phyloP scores from a whole-genome alignment of 78 protist species.

The Blattamonas nauphoetae region DNA sequence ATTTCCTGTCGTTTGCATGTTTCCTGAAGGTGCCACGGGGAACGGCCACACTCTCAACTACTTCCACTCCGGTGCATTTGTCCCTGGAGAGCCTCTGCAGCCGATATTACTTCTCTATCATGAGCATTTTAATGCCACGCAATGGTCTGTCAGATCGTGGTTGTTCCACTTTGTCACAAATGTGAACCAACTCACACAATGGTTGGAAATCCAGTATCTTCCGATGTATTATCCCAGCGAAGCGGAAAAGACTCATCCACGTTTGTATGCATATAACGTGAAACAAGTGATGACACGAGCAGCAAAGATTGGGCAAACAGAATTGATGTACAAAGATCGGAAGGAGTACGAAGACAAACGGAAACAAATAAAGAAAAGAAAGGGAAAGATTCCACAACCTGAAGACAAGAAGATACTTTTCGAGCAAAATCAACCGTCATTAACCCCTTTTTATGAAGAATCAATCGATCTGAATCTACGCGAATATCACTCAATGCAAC shows the following conservation, averaged over 20 bases:
- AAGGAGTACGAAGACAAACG: not conserved
- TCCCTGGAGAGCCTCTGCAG: not conserved
- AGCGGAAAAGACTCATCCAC: not conserved
- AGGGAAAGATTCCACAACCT: too few species aligned
- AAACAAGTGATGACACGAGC: not conserved
- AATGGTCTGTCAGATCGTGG: not conserved
- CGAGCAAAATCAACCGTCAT: too few species aligned
- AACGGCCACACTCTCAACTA: not conserved
- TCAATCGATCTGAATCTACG: too few species aligned
- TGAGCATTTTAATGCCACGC: not conserved
- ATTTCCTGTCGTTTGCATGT: not conserved
- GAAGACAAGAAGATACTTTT: too few species aligned
- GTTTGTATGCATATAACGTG: not conserved
- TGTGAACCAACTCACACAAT: not conserved
- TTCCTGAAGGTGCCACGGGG: not conserved
- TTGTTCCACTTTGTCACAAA: not conserved
- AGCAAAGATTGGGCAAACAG: not conserved
- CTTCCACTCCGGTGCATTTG: not conserved
- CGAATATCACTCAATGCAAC: too few species aligned
- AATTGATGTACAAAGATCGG: not conserved
- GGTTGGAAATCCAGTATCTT: not conserved
- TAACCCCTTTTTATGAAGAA: too few species aligned
- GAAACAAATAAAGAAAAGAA: too few species aligned
- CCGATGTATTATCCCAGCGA: not conserved
- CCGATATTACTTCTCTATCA: not conserved